Evolutionary conservation across 495 filamentous ascomycete species (phyloP).

Genomic region (Oidiodendron maius): DNA sequence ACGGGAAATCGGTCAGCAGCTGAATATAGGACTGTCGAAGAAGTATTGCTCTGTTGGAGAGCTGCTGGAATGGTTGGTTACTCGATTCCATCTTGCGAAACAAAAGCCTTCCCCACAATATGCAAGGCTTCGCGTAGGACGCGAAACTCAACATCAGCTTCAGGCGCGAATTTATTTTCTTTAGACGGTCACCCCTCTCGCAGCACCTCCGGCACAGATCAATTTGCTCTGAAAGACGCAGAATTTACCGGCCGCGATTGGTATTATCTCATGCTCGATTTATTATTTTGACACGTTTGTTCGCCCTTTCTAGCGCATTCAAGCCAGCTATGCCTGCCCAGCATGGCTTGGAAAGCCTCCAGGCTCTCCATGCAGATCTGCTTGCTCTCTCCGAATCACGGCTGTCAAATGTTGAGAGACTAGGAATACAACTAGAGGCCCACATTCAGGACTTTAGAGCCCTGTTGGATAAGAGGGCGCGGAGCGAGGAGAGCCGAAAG

Average conservation of each 20-base stretch:
- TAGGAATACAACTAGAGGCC: constrained; percentile 60
- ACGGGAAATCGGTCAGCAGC: neutral
- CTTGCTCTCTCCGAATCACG: constrained; percentile 56
- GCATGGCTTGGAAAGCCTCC: constrained; percentile 59
- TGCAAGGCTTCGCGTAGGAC: neutral
- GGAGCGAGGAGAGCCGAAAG: constrained; percentile 58
- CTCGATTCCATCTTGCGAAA: neutral
- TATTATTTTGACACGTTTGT: constrained; percentile 20
- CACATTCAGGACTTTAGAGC: constrained; percentile 67
- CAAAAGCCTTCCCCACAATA: neutral
- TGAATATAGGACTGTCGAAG: neutral
- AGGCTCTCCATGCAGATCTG: constrained; percentile 74
- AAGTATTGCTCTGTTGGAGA: neutral
- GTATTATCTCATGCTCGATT: constrained; percentile 12
- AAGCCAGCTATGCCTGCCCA: constrained; percentile 54
- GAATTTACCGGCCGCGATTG: constrained; percentile 5
- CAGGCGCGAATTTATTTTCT: neutral
- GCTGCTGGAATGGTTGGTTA: neutral
- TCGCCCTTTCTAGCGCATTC: constrained; percentile 14
- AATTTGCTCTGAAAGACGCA: neutral
- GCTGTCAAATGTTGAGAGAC: constrained; percentile 54
- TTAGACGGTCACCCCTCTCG: neutral
- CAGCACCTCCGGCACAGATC: neutral
- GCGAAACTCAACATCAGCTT: neutral
- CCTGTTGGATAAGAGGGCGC: constrained; percentile 68